These are phyloP conservation scores for Apiotrichum gamsii DNA, from an alignment of 1,284 basidiomycete species.

Conservation along the genomic window DNA sequence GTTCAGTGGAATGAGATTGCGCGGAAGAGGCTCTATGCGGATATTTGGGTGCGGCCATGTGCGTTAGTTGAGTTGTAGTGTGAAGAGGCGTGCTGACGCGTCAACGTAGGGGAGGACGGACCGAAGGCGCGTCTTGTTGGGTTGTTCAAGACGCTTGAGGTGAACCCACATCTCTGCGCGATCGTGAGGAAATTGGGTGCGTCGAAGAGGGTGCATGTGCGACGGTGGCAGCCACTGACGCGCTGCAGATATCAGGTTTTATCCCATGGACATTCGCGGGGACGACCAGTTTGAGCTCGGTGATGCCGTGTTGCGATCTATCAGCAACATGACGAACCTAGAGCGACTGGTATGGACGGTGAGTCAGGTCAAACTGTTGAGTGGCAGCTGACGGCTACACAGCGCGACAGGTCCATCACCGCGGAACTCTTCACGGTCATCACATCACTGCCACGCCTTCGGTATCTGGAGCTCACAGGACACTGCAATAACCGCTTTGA, in stretches of 20 bases:
- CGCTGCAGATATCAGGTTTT: slow-evolving; percentile 41
- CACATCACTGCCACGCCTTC: slow-evolving; percentile 20
- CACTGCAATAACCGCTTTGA: slow-evolving; percentile 38
- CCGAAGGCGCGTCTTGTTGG: slow-evolving; percentile 22
- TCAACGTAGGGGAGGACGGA: slow-evolving; percentile 38
- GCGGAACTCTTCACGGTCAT: slow-evolving; percentile 31
- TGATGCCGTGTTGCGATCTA: slow-evolving; percentile 25
- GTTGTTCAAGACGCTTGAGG: slow-evolving; percentile 35
- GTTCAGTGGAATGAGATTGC: slow-evolving; percentile 26
- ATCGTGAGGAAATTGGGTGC: slow-evolving; percentile 35
- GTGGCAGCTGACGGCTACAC: not conserved
- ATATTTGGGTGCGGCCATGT: slow-evolving; percentile 46
- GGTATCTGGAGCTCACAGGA: slow-evolving; percentile 40
- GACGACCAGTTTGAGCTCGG: slow-evolving; percentile 32
- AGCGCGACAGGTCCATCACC: slow-evolving; percentile 42
- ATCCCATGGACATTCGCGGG: slow-evolving; percentile 34
- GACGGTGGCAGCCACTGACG: not conserved
- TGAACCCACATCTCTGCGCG: slow-evolving; percentile 27
- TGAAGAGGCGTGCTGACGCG: not conserved
- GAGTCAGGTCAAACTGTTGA: slow-evolving; percentile 6
- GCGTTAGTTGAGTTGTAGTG: slow-evolving; percentile 10
- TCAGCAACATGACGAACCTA: slow-evolving; percentile 35
- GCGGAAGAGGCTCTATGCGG: slow-evolving; percentile 32
- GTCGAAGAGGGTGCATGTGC: not conserved
- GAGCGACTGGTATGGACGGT: slow-evolving; percentile 43